Evolutionary conservation across 2,329 filamentous ascomycete species (phyloP).

Genomic region (Pezicula rhizophila): DNA sequence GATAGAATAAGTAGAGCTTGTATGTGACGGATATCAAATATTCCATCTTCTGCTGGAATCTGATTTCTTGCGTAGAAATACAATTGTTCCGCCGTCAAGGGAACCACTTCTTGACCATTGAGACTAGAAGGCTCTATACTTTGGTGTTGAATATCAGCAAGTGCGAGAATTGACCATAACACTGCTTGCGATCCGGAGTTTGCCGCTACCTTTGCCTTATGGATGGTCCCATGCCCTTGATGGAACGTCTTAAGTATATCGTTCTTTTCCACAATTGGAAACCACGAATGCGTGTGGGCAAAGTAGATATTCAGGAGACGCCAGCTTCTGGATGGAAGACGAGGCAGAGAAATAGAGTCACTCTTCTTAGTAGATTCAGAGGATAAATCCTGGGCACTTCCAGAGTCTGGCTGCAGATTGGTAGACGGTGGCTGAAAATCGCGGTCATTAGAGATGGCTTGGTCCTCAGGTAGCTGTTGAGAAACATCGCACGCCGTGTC

Average conservation of each 20-base stretch:
- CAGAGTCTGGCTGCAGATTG: constrained; percentile 15
- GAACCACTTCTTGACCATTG: background rate
- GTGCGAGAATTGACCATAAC: constrained; percentile 1
- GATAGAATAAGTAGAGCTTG: constrained; percentile 49
- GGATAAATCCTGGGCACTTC: constrained; percentile 25
- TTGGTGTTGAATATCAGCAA: background rate
- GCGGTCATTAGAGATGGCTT: too few species aligned
- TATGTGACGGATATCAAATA: constrained; percentile 41
- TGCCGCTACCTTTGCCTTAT: background rate
- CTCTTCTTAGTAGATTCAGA: background rate
- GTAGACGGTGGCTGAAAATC: too few species aligned
- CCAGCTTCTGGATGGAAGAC: background rate
- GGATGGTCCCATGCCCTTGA: background rate
- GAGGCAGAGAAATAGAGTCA: background rate
- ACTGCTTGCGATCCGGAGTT: background rate
- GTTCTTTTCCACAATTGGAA: constrained; percentile 63
- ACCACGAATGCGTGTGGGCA: constrained; percentile 66
- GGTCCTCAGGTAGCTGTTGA: too few species aligned
- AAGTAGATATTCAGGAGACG: constrained; percentile 57
- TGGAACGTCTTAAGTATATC: constrained; percentile 31
- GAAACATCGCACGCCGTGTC: too few species aligned
- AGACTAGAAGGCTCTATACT: background rate
- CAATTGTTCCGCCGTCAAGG: constrained; percentile 27
- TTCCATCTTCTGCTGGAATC: constrained; percentile 38
- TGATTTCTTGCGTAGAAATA: constrained; percentile 41